Percentiles rank a stretch among this genome's conserved stretches.
These are phyloP conservation scores for Durusdinium trenchii DNA, from an alignment of 73 alveolate genomes.

Conservation along the genomic window DNA sequence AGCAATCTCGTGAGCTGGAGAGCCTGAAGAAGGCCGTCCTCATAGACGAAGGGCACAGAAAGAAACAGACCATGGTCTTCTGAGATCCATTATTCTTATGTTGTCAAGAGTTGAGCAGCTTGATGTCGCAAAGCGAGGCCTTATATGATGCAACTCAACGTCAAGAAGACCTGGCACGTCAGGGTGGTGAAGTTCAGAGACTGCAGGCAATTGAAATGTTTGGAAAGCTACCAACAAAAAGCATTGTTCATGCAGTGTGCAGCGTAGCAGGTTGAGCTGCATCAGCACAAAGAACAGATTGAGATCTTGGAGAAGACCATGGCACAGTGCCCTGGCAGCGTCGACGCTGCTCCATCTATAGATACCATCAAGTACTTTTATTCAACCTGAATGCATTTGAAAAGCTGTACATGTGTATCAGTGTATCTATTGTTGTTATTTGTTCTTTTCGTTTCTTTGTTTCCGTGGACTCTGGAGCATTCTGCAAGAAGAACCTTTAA, in stretches of 20 bases:
- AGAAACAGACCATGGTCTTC: too few relatives aligned
- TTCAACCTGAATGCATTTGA: too few relatives aligned
- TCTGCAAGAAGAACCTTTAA: too few relatives aligned
- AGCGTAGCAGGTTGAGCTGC: slow-evolving; percentile 18
- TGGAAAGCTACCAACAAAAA: neutral
- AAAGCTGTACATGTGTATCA: too few relatives aligned
- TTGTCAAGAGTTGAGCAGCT: too few relatives aligned
- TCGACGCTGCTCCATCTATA: too few relatives aligned
- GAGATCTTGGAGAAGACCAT: neutral
- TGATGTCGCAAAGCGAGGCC: slow-evolving; percentile 39
- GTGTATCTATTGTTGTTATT: too few relatives aligned
- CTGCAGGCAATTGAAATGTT: slow-evolving; percentile 14
- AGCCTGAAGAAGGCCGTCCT: slow-evolving; percentile 55
- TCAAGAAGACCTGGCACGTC: slow-evolving; percentile 70
- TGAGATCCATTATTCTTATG: too few relatives aligned
- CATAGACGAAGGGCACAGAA: neutral
- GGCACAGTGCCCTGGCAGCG: too few relatives aligned
- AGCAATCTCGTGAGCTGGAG: slow-evolving; percentile 49
- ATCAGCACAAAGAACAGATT: neutral
- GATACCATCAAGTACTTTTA: too few relatives aligned
- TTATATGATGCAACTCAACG: slow-evolving; percentile 41
- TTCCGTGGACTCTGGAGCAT: too few relatives aligned
- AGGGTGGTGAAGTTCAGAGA: slow-evolving; percentile 72
- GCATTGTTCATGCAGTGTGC: neutral
- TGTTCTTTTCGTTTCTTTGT: too few relatives aligned